Percentiles rank a stretch among this genome's conserved stretches.
These are phyloP conservation scores for Zalerion maritima DNA, from an alignment of 495 filamentous ascomycete genomes.

Conservation along the genomic window DNA sequence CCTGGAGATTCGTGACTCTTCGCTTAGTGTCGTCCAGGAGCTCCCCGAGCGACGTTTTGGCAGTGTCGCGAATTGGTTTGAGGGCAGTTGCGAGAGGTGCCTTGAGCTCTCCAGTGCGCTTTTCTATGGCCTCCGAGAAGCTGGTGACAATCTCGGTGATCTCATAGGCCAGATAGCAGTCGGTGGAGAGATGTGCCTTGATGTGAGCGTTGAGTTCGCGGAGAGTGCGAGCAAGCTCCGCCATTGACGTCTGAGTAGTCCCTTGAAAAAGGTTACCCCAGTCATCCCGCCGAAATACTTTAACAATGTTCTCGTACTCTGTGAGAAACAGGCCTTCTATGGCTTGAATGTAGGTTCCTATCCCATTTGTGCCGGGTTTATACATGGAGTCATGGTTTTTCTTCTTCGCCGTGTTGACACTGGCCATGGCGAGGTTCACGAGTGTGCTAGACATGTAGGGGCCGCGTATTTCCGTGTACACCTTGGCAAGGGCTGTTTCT, in stretches of 20 bases:
- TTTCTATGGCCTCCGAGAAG: slow-evolving; percentile 65
- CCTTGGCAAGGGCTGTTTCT: slow-evolving; percentile 48
- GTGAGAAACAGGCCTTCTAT: slow-evolving; percentile 74
- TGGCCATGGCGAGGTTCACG: slow-evolving; percentile 74
- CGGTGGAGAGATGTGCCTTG: slow-evolving; percentile 69
- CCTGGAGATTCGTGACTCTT: slow-evolving; percentile 41
- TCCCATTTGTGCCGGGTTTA: slow-evolving; percentile 80
- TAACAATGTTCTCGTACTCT: slow-evolving; percentile 78
- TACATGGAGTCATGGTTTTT: slow-evolving; percentile 69
- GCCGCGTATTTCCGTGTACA: slow-evolving; percentile 74
- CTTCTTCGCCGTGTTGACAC: slow-evolving; percentile 75
- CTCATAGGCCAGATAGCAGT: slow-evolving; percentile 93
- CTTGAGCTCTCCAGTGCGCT: slow-evolving; percentile 74
- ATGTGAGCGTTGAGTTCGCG: slow-evolving; percentile 84
- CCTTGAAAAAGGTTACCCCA: slow-evolving; percentile 63
- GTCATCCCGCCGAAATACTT: slow-evolving; percentile 70
- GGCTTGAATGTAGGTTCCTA: slow-evolving; percentile 74
- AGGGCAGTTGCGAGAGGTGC: slow-evolving; percentile 67
- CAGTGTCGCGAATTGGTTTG: slow-evolving; percentile 81
- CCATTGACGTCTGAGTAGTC: slow-evolving; percentile 60
- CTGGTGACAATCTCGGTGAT: slow-evolving; percentile 82
- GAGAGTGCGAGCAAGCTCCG: slow-evolving; percentile 72
- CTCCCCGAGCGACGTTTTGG: slow-evolving; percentile 68
- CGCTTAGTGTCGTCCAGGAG: slow-evolving; percentile 77
- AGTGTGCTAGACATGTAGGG: slow-evolving; percentile 69